Evolutionary conservation across 768 basidiomycete genomes (phyloP), one percentile per base, ranked within the genome.

Genomic region (Russula olivacea): DNA sequence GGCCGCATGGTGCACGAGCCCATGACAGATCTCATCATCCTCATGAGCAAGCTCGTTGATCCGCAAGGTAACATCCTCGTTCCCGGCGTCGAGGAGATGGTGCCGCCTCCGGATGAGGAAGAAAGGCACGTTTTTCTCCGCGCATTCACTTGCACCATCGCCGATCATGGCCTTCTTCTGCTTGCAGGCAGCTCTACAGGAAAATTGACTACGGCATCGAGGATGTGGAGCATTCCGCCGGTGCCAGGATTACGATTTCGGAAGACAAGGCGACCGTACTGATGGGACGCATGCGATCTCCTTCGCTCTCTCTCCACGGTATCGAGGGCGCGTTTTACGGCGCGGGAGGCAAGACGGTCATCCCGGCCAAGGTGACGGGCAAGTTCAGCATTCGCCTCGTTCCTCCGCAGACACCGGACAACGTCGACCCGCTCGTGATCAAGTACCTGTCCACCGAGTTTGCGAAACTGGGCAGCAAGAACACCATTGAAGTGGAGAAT

Each of bases 301-400:
- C 95, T 2, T 89, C 87, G 61, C 81, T 98, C 65, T 94, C 92
- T 2, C 76, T 98, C 28, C 95, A 98, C 72, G 96, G 96, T 12
- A 95, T 98, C 69, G 91, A 97, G 74, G 94, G 95, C 54, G 96
- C 94, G 1, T 97, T 95, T 78, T 91, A 83, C 59, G 85, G 83
- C 0, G 80, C 83, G 0, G 92, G 91, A 2, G 83, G 81, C 21
- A 93, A 93, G 83, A 98, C 95, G 0, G 95, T 98, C 70, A 98
- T 98, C 61, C 95, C 95, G 0, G 92, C 93, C 36, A 86, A 86
- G 63, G 91, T 89, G 11, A 73, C 82, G 40, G 94, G 94, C 49
- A 97, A 97, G 75, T 98, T 97, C 80, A 94, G 92, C 70, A 90
- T 98, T 74, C 89, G 95, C 79, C 80, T 89, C 48, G 94, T 97